Evolutionary conservation across 257 asterid genomes (phyloP).

Genomic region (Ligustrum vulgare): DNA sequence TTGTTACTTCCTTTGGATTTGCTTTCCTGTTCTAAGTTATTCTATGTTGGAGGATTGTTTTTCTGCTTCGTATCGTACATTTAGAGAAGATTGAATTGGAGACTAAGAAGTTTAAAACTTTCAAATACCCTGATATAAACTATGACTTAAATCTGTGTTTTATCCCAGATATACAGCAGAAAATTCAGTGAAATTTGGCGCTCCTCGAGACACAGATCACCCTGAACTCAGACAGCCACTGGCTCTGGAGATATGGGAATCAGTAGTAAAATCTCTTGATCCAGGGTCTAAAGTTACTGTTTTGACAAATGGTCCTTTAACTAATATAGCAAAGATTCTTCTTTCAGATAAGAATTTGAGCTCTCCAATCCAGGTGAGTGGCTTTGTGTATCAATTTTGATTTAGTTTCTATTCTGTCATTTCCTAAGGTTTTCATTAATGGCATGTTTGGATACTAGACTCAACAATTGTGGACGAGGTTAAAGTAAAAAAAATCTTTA

Average conservation of each 20-base stretch:
- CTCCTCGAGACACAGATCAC: constrained; percentile 73
- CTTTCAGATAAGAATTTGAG: constrained; percentile 44
- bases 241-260: constrained; percentile 73
- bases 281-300: constrained; percentile 61
- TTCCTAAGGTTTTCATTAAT: not conserved
- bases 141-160: not conserved
- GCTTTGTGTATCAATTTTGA: not conserved
- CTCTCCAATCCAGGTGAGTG: constrained; percentile 56
- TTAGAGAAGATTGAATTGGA: not conserved
- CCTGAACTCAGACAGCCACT: constrained; percentile 81
- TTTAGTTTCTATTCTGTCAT: not conserved
- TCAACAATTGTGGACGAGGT: not conserved
- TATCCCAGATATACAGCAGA: constrained; percentile 68
- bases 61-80: not conserved
- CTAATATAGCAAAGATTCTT: constrained; percentile 66
- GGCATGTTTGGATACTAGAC: not conserved
- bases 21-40: not conserved
- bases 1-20: not conserved
- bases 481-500: not conserved
- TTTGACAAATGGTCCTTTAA: constrained; percentile 85
- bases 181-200: constrained; percentile 64
- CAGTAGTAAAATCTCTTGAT: constrained; percentile 49
- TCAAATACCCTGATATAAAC: not conserved
- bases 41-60: not conserved
- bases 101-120: not conserved